Evolutionary conservation across 495 filamentous ascomycete species (phyloP), one percentile per base, ranked within the genome.

Genomic region (Neurospora cerealis): DNA sequence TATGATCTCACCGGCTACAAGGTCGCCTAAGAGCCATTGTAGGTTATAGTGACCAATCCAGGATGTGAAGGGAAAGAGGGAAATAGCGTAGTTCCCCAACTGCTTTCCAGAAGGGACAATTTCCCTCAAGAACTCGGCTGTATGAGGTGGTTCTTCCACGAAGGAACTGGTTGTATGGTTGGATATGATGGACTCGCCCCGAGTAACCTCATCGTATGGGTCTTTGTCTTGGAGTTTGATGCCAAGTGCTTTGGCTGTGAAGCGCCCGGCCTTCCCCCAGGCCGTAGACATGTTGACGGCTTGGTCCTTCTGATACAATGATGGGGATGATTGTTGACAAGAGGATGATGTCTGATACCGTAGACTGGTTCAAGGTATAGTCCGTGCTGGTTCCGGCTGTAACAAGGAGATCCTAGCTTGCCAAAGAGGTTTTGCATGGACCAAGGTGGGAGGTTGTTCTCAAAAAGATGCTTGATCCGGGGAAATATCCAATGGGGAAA

Each of bases 11-110:
- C 95, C 96, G 71, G 96, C 96, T 69, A 97, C 90, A 60, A 98
- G 79, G 83, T 99, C 96, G 72, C 95, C 95, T 15, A 88, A 76
- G 13, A 98, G 83, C 96, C 96, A 99, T 85, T 93, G 89, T 62
- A 89, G 4, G 80, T 99, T 99, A 81, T 99, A 99, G 62, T 90
- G 87, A 11, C 83, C 82, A 75, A 99, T 96, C 96, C 96, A 99
- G 2, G 88, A 86, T 21, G 92, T 76, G 77, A 98, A 98, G 1
- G 96, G 96, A 78, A 99, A 96, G 15, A 99, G 83, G 19, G 86
- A 89, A 42, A 86, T 77, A 34, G 90, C 69, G 77, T 97, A 98
- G 1, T 83, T 75, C 13, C 77, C 72, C 17, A 92, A 28, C 15
- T 92, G 86, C 2, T 74, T 74, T 8, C 83, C 79, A 9, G 86